phyloP scores from a whole-genome alignment of 2,329 filamentous ascomycete species.

The Bipolaris gigantea region DNA sequence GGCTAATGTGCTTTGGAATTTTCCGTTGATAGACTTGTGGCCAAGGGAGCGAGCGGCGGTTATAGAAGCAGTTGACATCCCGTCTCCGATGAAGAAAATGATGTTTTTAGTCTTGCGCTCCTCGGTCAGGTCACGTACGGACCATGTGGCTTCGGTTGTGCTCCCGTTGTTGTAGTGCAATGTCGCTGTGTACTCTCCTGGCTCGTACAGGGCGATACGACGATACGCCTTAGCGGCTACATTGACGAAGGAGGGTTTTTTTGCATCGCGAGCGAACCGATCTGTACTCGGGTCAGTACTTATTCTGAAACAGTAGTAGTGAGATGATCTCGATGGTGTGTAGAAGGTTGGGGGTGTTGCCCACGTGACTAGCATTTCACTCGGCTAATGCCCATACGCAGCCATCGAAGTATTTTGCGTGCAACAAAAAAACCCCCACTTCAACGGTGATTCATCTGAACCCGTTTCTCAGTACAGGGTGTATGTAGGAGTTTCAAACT shows the following conservation, averaged over 20 bases:
- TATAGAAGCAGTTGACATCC: constrained; percentile 74
- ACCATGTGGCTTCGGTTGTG: constrained; percentile 74
- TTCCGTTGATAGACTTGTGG: constrained; percentile 82
- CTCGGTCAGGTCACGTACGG: constrained; percentile 69
- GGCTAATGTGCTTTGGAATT: constrained; percentile 74
- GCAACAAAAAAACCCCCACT: too few relatives aligned
- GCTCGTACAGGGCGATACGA: constrained; percentile 73
- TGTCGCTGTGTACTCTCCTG: constrained; percentile 76
- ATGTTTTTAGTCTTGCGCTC: constrained; percentile 81
- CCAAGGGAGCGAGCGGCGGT: constrained; percentile 78
- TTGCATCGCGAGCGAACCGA: constrained; percentile 73
- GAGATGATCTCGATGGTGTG: too few relatives aligned
- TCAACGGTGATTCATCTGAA: too few relatives aligned
- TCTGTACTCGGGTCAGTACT: constrained; percentile 47
- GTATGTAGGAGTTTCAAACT: background rate
- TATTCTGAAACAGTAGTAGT: too few relatives aligned
- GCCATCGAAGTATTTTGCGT: too few relatives aligned
- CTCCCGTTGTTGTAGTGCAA: constrained; percentile 74
- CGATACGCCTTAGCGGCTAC: constrained; percentile 80
- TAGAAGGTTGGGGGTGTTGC: too few relatives aligned
- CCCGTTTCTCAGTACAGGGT: too few relatives aligned
- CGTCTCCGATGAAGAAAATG: constrained; percentile 78
- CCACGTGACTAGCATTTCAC: too few relatives aligned
- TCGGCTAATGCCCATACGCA: too few relatives aligned
- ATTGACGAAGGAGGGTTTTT: constrained; percentile 72